Conservation (phyloP, 1,139 yeast species). For the Taphrina betulina region DNA sequence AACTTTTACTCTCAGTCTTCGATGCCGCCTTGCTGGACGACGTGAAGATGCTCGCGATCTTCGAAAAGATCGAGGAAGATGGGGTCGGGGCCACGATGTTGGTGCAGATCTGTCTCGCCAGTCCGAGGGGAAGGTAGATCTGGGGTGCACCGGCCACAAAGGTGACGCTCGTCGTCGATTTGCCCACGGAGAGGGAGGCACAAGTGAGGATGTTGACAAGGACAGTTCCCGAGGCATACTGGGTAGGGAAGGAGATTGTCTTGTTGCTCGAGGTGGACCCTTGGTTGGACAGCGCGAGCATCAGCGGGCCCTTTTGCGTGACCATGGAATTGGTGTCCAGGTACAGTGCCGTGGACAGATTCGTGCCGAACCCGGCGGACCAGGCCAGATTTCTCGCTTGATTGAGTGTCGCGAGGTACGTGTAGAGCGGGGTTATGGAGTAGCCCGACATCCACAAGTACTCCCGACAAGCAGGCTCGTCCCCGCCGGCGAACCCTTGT, state of each 20-base stretch:
- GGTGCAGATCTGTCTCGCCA: conserved; percentile 18
- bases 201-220: conserved; percentile 23
- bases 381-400: conserved; percentile 19
- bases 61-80: conserved; percentile 18
- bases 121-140: conserved; percentile 16
- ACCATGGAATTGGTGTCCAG: conserved; percentile 6
- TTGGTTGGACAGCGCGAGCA: conserved; percentile 23
- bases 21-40: conserved; percentile 20
- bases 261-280: conserved; percentile 23
- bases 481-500: conserved; percentile 34
- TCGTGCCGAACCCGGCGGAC: conserved; percentile 26
- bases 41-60: conserved; percentile 19
- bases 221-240: conserved; percentile 21
- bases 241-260: conserved; percentile 20
- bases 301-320: conserved; percentile 33
- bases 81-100: conserved; percentile 1
- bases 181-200: conserved; percentile 23
- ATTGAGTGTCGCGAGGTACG: conserved; percentile 15
- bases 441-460: conserved; percentile 24
- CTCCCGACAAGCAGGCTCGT: conserved; percentile 35
- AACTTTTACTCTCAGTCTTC: conserved; percentile 1
- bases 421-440: conserved; percentile 12
- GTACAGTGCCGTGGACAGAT: conserved; percentile 16
- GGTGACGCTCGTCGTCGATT: conserved; percentile 8
- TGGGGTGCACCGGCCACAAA: conserved; percentile 15